Evolutionary conservation across 73 alveolate species (phyloP), one percentile per base, ranked within the genome.

Genomic region (Paraurostyla sp.): DNA sequence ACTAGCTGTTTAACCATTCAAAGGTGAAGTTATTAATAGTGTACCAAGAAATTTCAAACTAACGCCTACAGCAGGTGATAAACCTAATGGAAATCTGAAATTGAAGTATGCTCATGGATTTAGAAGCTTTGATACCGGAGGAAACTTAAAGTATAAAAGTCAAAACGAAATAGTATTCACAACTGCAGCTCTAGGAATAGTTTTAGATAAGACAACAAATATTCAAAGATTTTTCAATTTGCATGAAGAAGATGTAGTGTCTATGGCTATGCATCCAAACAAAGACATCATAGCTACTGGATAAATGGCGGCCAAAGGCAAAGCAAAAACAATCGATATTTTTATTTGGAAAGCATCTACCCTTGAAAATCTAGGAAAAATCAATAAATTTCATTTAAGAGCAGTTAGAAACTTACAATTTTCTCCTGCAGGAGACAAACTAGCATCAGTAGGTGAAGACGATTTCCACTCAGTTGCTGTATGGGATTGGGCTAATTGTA

Each of bases 121-220:
- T 84, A 85, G 99, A 75, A 92, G 97, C 76, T 98, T 98, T 86
- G 99, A 98, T 86, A 93, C 98, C 18, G 87, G 99, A 80, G 97
- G 96, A 87, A 98, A 96, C 94, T 83, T 97, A 13, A 92, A 92
- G 40, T 98, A 97, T 91, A 94, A 98, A 38, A 94, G 84, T 71
- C 95, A 92, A 50, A 93, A 93, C 76, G 95, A 96, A 91, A 93
- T 96, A 22, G 97, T 95, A 0, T 96, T 96, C 91, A 91, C 97
- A 41, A 91, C 99, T 25, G 99, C 99, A 54, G 99, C 99, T 16
- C 87, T 97, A 59, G 99, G 99, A 71, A 91, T 97, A 16, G 99
- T 97, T 18, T 82, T 95, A 75, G 93, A 98, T 89, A 93, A 91
- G 57, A 85, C 89, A 23, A 89, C 93, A 7, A 91, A 93, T 57